Evolutionary conservation across 2,329 filamentous ascomycete species (phyloP).

Genomic region (Juglanconis oblonga): DNA sequence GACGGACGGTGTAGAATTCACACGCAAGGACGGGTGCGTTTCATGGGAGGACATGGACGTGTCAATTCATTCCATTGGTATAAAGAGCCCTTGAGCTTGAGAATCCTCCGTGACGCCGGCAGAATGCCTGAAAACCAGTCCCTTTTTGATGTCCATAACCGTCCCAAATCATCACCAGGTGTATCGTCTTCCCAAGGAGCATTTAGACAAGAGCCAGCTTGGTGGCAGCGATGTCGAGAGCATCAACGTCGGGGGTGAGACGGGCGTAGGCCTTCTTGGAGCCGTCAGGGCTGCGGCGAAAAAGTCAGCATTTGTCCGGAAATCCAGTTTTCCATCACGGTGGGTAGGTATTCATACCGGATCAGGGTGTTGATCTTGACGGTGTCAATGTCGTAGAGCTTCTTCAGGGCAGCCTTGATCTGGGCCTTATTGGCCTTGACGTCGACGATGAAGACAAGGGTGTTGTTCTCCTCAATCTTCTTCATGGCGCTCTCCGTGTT

Average conservation of each 20-base stretch:
- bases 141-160: constrained; percentile 14
- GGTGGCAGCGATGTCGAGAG: constrained; percentile 97
- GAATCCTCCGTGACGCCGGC: constrained; percentile 18
- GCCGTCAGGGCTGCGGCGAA: constrained; percentile 72
- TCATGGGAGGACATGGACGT: constrained; percentile 15
- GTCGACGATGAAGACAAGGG: constrained; percentile 95
- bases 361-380: constrained; percentile 99
- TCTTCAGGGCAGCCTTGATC: constrained; percentile 98
- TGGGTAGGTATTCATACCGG: constrained; percentile 57
- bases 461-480: constrained; percentile 99
- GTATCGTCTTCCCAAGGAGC: constrained; percentile 42
- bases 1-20: neutral
- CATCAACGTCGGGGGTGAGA: constrained; percentile 94
- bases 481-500: constrained; percentile 99
- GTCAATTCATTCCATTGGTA: constrained; percentile 22
- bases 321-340: neutral
- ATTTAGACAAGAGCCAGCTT: constrained; percentile 96
- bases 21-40: neutral
- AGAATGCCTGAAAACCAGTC: constrained; percentile 15
- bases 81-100: constrained; percentile 12
- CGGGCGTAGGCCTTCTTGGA: constrained; percentile 98
- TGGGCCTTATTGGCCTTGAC: constrained; percentile 99
- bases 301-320: constrained; percentile 18
- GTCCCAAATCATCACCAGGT: constrained; percentile 6
- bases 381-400: constrained; percentile 97